Evolutionary conservation across 805 yeast species (phyloP), one percentile per base, ranked within the genome.

Genomic region (Ogataea corticis): DNA sequence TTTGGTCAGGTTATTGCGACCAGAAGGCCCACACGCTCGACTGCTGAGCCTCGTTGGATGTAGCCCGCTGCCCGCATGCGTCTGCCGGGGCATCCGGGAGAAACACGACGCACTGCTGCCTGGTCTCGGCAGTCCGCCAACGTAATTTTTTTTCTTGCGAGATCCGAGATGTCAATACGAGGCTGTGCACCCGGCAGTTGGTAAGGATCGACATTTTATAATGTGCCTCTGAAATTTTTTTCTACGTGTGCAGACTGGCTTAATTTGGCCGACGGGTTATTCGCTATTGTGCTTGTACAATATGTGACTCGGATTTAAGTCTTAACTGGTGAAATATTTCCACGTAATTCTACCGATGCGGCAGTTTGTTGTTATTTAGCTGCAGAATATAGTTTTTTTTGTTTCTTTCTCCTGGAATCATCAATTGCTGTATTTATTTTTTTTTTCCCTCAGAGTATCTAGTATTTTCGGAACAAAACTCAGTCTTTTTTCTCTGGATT

Each of bases 401-500:
- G 23, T 33, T 33, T 17, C 17, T 33, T 33, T 16, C 17, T 17
- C n/a, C 11, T 14, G 14, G 11, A 14, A 31, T 31, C 33, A 31
- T 16, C 33, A 11, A 31, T 31, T 31, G 33, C 33, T 31, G 17
- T 31, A 16, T 31, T 31, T 31, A 9, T n/a, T 13, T 10, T 5
- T 14, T 31, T 14, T 31, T 15, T 14, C 14, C 11, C 14, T 10
- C 4, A 4, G 18, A 14, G 13, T 28, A 11, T 31, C 11, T 9
- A 9, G 14, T 4, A n/a, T 14, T 16, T 31, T 31, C 18, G 33
- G 33, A 15, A 14, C 15, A 34, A 5, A n/a, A 15, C 16, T 34
- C 18, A 14, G 9, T 16, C 23, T 11, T 19, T 29, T 41, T 41
- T 18, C 21, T 39, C 42, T 15, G 25, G 27, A 39, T 30, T 38